A percentile compares a stretch with the other conserved stretches of the same genome.
phyloP scores from a whole-genome alignment of 176 grass and related monocot genomes.

The Hyparrhenia diplandra region DNA sequence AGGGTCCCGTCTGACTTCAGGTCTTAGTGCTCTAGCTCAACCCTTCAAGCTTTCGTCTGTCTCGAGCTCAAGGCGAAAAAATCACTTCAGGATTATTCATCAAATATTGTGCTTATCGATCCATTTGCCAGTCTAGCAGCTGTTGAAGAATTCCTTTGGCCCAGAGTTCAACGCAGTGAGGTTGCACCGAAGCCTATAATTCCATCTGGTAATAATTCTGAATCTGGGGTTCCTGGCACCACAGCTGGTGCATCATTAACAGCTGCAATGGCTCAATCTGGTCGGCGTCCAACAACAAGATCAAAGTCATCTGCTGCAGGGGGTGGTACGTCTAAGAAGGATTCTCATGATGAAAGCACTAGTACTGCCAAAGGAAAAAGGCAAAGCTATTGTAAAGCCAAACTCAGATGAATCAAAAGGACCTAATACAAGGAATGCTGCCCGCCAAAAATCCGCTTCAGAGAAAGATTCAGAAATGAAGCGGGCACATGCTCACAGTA shows the following conservation, averaged over 20 bases:
- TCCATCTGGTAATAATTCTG: constrained; percentile 56
- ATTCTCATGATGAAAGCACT: constrained; percentile 44
- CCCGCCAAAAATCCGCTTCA: constrained; percentile 52
- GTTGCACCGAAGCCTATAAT: constrained; percentile 43
- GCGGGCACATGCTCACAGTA: constrained; percentile 52
- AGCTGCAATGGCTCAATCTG: constrained; percentile 41
- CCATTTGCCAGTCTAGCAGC: constrained; percentile 68
- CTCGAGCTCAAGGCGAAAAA: constrained; percentile 83
- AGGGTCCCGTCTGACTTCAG: constrained; percentile 55
- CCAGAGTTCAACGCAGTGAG: constrained; percentile 73
- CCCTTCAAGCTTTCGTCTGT: constrained; percentile 81
- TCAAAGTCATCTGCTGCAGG: constrained; percentile 70
- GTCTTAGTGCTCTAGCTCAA: constrained; percentile 64
- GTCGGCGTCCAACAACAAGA: constrained; percentile 57
- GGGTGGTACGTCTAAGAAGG: constrained; percentile 43
- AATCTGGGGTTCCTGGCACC: constrained; percentile 45
- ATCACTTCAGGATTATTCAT: constrained; percentile 80
- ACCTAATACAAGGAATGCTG: constrained; percentile 67
- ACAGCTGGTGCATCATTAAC: constrained; percentile 36
- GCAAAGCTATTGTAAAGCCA: constrained; percentile 71
- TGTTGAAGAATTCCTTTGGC: constrained; percentile 94
- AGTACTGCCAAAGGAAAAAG: constrained; percentile 74
- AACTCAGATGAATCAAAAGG: constrained; percentile 57
- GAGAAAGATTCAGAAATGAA: constrained; percentile 80
- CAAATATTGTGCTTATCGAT: constrained; percentile 90